Evolutionary conservation across 2,329 filamentous ascomycete genomes (phyloP).

Genomic region (Arthrocladium fulminans): DNA sequence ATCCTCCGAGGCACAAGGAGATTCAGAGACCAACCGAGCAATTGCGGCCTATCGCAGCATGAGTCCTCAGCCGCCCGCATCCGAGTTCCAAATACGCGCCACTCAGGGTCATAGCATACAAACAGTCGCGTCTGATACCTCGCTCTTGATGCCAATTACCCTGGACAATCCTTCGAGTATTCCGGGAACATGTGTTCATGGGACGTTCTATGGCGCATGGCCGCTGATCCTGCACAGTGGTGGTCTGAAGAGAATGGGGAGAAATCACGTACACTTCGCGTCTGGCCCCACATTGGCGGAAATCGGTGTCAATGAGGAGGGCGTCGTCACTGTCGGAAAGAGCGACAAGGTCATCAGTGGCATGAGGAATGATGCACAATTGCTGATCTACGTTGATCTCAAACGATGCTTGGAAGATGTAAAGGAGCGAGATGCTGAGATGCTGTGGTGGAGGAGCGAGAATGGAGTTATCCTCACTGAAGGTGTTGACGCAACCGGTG

Average conservation of each 20-base stretch:
- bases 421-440: slow-evolving; percentile 34
- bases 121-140: slow-evolving; percentile 55
- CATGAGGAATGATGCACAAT: slow-evolving; percentile 68
- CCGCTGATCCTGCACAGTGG: slow-evolving; percentile 62
- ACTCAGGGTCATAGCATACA: slow-evolving; percentile 90
- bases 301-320: slow-evolving; percentile 25
- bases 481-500: slow-evolving; percentile 34
- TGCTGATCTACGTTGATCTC: slow-evolving; percentile 71
- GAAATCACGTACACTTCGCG: slow-evolving; percentile 87
- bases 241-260: slow-evolving; percentile 68
- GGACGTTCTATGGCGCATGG: slow-evolving; percentile 80
- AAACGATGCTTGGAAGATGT: slow-evolving; percentile 48
- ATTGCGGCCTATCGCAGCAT: slow-evolving; percentile 21
- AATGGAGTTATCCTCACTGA: slow-evolving; percentile 62
- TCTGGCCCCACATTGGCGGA: slow-evolving; percentile 53
- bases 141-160: slow-evolving; percentile 61
- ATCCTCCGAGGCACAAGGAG: slow-evolving; percentile 23
- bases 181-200: slow-evolving; percentile 67
- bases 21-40: slow-evolving; percentile 29
- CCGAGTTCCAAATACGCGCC: slow-evolving; percentile 77
- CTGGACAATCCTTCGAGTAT: slow-evolving; percentile 41
- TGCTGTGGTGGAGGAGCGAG: slow-evolving; percentile 70
- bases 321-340: slow-evolving; percentile 8
- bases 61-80: slow-evolving; percentile 35
- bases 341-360: slow-evolving; percentile 57